Base-by-base conservation (phyloP, 139 green algal species). In the Chlorella vulgaris region DNA sequence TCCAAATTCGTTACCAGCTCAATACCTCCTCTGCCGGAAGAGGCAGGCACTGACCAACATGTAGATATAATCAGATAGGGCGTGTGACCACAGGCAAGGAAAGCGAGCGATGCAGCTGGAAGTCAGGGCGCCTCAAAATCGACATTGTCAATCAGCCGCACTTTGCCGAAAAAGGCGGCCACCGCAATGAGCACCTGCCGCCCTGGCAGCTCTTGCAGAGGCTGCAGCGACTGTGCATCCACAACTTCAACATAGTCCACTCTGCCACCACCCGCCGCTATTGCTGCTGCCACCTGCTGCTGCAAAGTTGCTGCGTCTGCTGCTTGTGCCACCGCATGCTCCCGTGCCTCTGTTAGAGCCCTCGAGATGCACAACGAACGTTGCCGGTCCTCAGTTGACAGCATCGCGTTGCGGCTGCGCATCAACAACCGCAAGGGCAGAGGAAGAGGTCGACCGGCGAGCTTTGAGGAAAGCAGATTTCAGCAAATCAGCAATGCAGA, bases 81-180 rank as follows among this genome's bases (percentile, higher is more conserved):
- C 55, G 22, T 5, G 55, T 65, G 55, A 21, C 47, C 47, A 55
- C 47, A 55, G 47, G 47, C 13, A 24, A 55, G 10, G 47, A 15
- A 29, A 2, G 29, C 29, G 61, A 18, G 66, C 0, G n/a, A n/a
- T n/a, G n/a, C n/a, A n/a, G n/a, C n/a, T n/a, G n/a, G n/a, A n/a
- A n/a, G n/a, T n/a, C n/a, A n/a, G n/a, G n/a, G n/a, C n/a, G 50
- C 65, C 15, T 74, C 58, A 4, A 97, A 75, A 26, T 95, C 93
- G 0, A 91, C 90, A 82, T 99, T 99, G 88, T 99, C 96, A 51
- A 99, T 96, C 19, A 99, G 86, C 7, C 96, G 88, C 28, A 99
- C 96, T 15, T 74, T 90, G 26, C 93, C 93, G 81, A 96, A 99
- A 7, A 85, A 84, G 4, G 90, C 96, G 10, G 95, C 96, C 15